Evolutionary conservation across 2,329 filamentous ascomycete species (phyloP), one percentile per base, ranked within the genome.

Genomic region (Eurotiales sp.): DNA sequence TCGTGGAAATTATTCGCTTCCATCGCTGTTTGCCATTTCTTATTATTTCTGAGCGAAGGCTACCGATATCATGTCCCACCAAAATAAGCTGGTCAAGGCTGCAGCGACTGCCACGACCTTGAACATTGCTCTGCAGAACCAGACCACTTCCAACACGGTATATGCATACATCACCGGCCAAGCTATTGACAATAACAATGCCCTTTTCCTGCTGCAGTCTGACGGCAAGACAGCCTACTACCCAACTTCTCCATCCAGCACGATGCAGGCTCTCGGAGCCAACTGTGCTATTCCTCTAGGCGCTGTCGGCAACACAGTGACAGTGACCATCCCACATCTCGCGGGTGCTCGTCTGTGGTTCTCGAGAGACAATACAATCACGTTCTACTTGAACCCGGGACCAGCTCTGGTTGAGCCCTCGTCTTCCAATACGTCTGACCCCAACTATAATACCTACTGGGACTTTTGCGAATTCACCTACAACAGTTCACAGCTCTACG

Each of bases 331-430:
- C 55, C 87, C 87, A 10, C 83, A 83, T 54, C 76, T 90, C 22
- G 84, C 80, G 3, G 86, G 86, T 19, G 86, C 81, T 1, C 79
- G 87, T 48, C 81, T 90, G 64, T 91, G 85, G 83, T 86, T 88
- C 67, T 82, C 77, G 51, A 73, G 81, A 53, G 80, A 79, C 58
- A 70, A 70, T 40, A 78, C 77, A 30, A 75, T 90, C 44, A 82
- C 77, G 1, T 91, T 91, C 68, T 73, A 81, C 11, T 67, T 90
- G 47, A 91, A 91, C 66, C 84, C 82, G 1, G 83, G 82, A 14
- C 84, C 87, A 6, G 84, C 81, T 1, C 75, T 91, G 12, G 87
- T 90, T 39, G 87, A 90, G 69, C 88, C 88, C 0, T 85, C 83
- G 8, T 82, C 85, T 22, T 85, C 81, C 27, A 90, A 90, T 65